These are phyloP conservation scores for Fusarium sp. DNA, from an alignment of 2,329 filamentous ascomycete species.

Conservation along the genomic window DNA sequence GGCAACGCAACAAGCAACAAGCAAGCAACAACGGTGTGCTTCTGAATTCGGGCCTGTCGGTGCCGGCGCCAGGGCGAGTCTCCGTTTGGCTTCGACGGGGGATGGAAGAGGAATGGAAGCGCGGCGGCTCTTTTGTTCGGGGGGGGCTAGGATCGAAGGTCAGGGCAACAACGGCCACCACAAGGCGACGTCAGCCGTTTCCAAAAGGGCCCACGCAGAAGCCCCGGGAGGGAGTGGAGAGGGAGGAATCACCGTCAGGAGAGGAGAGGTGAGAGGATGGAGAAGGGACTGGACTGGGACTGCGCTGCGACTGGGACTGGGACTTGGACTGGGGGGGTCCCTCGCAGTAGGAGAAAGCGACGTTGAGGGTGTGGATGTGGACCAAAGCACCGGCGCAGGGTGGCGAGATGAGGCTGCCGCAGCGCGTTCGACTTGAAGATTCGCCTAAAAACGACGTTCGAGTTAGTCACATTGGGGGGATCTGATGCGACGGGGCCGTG, in stretches of 20 bases:
- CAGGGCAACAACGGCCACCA: constrained; percentile 30
- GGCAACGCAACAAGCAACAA: not conserved
- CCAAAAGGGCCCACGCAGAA: constrained; percentile 38
- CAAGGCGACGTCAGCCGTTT: constrained; percentile 41
- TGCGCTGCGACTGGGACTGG: not conserved
- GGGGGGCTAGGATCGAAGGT: constrained; percentile 44
- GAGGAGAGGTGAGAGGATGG: constrained; percentile 17
- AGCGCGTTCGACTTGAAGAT: constrained; percentile 7
- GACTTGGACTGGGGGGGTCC: not conserved
- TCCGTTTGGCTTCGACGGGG: constrained; percentile 40
- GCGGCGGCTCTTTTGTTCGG: constrained; percentile 48
- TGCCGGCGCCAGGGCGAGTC: constrained; percentile 31
- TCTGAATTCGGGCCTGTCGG: constrained; percentile 32
- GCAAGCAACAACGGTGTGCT: constrained; percentile 22
- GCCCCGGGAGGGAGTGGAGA: constrained; percentile 20
- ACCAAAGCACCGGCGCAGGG: constrained; percentile 33
- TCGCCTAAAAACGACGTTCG: constrained; percentile 36
- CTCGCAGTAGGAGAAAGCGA: constrained; percentile 2
- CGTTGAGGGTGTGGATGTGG: constrained; percentile 32
- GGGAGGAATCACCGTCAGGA: constrained; percentile 10
- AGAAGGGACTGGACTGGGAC: constrained; percentile 21
- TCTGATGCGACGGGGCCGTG: constrained; percentile 42
- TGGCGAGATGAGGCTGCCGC: constrained; percentile 44
- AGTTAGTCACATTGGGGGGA: constrained; percentile 31
- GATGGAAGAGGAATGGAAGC: constrained; percentile 45